Base-by-base conservation (phyloP, 257 asterid species). In the Dorcoceras hygrometricum region DNA sequence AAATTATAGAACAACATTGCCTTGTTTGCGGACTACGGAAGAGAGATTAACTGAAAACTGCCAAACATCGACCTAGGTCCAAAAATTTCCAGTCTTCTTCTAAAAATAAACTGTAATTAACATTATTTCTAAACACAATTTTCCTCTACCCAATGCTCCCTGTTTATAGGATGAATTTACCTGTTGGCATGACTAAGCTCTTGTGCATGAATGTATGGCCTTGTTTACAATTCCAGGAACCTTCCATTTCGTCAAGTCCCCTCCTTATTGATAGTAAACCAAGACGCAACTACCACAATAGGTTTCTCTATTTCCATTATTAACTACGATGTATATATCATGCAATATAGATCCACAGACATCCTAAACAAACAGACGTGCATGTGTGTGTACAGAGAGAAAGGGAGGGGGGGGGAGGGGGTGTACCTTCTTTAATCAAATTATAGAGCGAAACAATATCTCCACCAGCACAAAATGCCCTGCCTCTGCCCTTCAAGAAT, bases 381-480 rank as follows among this genome's bases (percentile, higher is more conserved):
- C 56, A 36, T 8, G 43, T 6, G 12, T 36, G 53, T 8, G 24
- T 18, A 27, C 3, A 29, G 18, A 22, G 68, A 18, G 69, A 65
- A 28, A 62, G 28, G 59, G 29, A n/a, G n/a, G n/a, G n/a, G n/a
- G n/a, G n/a, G n/a, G n/a, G n/a, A n/a, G n/a, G n/a, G n/a, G n/a
- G n/a, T n/a, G 7, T 79, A 90, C 97, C 97, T 84, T 84, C 73
- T 29, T 75, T 79, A 50, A 86, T 68, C 68, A 81, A 48, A 57
- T 82, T 77, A 78, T 82, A 81, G 56, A 94, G 72, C 64, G 95
- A 36, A 65, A 90, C 96, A 62, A 94, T 68, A 76, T 94, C 99
- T 73, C 99, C 97, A 61, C 97, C 97, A 63, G 99, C 99, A 74
- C 88, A 73, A 82, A 94, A 94, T 61, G 96, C 88, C 87, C 82